phyloP scores from a whole-genome alignment of 345 rosid species.

The Heritiera fomes region DNA sequence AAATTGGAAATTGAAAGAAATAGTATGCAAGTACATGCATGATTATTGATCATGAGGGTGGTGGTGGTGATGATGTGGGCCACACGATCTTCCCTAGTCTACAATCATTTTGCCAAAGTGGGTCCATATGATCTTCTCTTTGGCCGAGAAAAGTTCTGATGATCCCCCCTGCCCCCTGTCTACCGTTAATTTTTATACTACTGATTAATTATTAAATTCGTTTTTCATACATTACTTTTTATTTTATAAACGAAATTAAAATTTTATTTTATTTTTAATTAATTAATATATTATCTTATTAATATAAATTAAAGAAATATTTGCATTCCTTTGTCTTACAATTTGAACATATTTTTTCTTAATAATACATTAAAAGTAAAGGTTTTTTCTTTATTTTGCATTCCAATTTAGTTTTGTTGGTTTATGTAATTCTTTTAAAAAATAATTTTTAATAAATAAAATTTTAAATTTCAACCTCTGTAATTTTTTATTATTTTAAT shows the following conservation, averaged over 20 bases:
- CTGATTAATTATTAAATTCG: neutral
- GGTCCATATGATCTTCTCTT: slow-evolving; percentile 29
- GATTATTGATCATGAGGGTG: neutral
- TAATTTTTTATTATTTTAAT: too few species aligned
- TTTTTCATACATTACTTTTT: too few species aligned
- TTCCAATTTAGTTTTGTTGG: too few species aligned
- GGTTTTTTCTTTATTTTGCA: too few species aligned
- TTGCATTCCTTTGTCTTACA: neutral
- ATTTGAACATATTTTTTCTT: neutral
- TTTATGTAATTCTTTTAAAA: too few species aligned
- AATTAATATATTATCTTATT: too few species aligned
- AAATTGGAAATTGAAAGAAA: neutral
- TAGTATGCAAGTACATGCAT: neutral
- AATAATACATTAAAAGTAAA: too few species aligned
- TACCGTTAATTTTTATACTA: neutral
- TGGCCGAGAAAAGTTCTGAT: slow-evolving; percentile 11
- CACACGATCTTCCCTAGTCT: slow-evolving; percentile 15
- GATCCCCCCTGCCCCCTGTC: slow-evolving; percentile 11
- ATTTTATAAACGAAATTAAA: too few species aligned
- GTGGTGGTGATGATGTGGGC: slow-evolving; percentile 21
- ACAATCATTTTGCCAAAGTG: slow-evolving; percentile 19
- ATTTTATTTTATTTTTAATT: too few species aligned
- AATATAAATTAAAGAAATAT: too few species aligned
- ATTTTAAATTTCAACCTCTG: too few species aligned
- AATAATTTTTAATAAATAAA: too few species aligned